Conservation (phyloP, 2,329 filamentous ascomycete genomes). For the Fusarium haematococcum region DNA sequence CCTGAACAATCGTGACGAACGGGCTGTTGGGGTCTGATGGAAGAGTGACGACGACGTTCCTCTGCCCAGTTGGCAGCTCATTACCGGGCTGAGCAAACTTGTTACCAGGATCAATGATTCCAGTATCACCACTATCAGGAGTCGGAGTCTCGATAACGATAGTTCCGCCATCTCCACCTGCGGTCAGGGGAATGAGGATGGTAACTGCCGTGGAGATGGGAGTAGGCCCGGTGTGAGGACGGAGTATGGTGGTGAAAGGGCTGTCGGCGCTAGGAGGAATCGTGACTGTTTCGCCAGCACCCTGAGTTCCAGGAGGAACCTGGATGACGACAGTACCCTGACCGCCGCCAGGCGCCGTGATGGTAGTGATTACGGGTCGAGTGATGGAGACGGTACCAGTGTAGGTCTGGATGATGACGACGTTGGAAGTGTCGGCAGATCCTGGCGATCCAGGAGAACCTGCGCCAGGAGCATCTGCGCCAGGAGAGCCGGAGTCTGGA, state of each 20-base stretch:
- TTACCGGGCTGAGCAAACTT: background rate
- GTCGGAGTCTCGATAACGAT: slow-evolving; percentile 32
- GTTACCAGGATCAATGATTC: background rate
- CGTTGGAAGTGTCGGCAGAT: slow-evolving; percentile 12
- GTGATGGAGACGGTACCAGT: slow-evolving; percentile 31
- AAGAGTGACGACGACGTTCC: slow-evolving; percentile 17
- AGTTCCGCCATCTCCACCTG: slow-evolving; percentile 19
- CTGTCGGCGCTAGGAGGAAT: slow-evolving; percentile 30
- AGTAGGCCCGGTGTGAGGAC: slow-evolving; percentile 18
- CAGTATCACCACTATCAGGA: slow-evolving; percentile 3
- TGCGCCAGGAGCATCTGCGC: background rate
- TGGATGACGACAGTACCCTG: slow-evolving; percentile 31
- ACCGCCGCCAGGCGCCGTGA: slow-evolving; percentile 10
- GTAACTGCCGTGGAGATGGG: slow-evolving; percentile 28
- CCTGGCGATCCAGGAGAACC: background rate
- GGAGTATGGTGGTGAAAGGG: slow-evolving; percentile 28
- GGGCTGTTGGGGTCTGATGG: slow-evolving; percentile 30
- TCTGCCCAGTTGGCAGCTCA: slow-evolving; percentile 20
- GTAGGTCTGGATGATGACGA: slow-evolving; percentile 31
- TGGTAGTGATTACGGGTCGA: slow-evolving; percentile 18
- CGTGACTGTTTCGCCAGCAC: slow-evolving; percentile 18
- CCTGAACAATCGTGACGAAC: slow-evolving; percentile 27
- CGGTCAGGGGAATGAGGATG: slow-evolving; percentile 26
- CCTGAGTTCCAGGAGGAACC: slow-evolving; percentile 27
- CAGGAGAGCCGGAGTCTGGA: background rate